Base-by-base conservation (phyloP, 179 eudicot species). In the Patellifolia procumbens region DNA sequence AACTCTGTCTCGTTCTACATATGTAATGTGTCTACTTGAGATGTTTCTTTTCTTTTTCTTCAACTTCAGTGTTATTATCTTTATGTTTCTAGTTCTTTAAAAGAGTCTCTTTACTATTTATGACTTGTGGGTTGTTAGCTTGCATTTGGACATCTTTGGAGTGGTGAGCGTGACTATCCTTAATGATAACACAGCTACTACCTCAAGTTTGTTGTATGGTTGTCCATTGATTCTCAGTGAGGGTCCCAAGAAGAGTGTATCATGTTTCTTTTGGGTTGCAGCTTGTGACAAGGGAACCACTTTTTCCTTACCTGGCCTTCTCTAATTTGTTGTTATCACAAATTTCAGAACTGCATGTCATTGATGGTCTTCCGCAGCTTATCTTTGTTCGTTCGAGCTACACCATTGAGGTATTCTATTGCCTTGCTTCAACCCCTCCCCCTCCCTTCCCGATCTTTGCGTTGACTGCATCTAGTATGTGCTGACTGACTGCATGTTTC, bases 351-450 rank as follows among this genome's bases (percentile, higher is more conserved):
- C 56, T 95, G 81, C 99, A 95, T 73, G 95, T 95, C 53, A 95
- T 95, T 68, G 99, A 91, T 76, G 92, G 96, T 72, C 84, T 85
- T 77, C 97, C 99, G 28, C 97, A 93, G 76, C 90, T 93, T 69
- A 91, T 90, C 68, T 95, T 95, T 82, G 99, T 93, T 71, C 89
- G 80, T n/a, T 88, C 99, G 59, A 95, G 92, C 87, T 95, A 95
- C 85, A 93, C 88, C 42, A 93, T 95, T 68, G 99, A 95, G 97
- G 99, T 95, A 55, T 58, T 61, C 65, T 29, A 56, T 64, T n/a
- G 61, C 70, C 45, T 58, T 75, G 16, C 63, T 67, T 58, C 67
- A 37, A 22, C 62, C 26, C 29, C 26, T 35, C n/a, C 74, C 42
- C 9, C 71, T 28, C 59, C 22, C 34, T n/a, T n/a, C 32, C 48